Conservation (phyloP, 345 rosid species). For the Populus deltoides region DNA sequence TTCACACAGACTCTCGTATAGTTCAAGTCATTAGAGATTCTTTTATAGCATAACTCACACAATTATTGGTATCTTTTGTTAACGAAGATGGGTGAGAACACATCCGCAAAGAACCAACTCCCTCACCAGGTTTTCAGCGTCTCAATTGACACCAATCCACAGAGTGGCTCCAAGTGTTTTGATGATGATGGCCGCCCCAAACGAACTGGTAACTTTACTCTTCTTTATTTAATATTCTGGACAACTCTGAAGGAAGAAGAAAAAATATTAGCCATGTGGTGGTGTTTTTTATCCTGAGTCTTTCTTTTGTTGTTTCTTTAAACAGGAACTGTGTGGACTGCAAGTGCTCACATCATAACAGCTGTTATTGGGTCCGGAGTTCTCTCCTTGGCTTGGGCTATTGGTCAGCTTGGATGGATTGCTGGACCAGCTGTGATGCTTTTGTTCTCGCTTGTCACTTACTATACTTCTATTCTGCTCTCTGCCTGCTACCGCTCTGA, state of each 20-base stretch:
- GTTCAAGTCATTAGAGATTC: background rate
- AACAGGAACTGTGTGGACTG: conserved; percentile 65
- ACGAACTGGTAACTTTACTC: conserved; percentile 53
- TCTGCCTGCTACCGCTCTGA: conserved; percentile 68
- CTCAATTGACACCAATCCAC: conserved; percentile 37
- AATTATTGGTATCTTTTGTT: background rate
- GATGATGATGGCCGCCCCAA: conserved; percentile 77
- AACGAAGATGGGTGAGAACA: conserved; percentile 12
- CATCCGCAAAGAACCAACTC: background rate
- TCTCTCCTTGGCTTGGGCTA: conserved; percentile 70
- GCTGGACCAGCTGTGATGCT: conserved; percentile 65
- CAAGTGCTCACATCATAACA: conserved; percentile 76
- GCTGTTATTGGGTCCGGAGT: conserved; percentile 85
- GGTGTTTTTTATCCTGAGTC: no score
- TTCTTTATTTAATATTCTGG: background rate
- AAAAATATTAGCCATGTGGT: no score
- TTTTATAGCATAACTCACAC: background rate
- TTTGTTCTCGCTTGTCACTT: conserved; percentile 67
- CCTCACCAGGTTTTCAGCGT: conserved; percentile 22
- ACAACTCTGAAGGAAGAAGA: no score
- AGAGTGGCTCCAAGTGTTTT: conserved; percentile 48
- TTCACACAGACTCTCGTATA: background rate
- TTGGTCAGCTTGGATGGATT: conserved; percentile 78
- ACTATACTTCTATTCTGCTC: conserved; percentile 59
- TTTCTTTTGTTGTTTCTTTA: background rate